Conservation (phyloP, 129 eudicot species). For the Gnaphalium uliginosum region DNA sequence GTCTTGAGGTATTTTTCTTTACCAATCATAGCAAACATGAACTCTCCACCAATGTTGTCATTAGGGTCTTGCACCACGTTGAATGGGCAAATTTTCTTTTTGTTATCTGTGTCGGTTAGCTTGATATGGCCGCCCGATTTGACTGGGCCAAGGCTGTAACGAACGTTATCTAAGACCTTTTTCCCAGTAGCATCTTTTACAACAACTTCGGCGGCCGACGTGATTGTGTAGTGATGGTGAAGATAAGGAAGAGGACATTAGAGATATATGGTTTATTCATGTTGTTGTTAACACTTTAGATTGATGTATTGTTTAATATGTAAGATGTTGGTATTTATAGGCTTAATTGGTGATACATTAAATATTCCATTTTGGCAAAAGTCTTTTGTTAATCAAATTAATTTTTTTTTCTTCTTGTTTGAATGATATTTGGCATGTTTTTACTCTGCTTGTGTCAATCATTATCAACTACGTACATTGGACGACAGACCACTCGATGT, state of each 20-base stretch:
- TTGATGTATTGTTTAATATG: not conserved
- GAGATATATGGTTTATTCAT: constrained; percentile 5
- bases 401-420: not conserved
- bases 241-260: not conserved
- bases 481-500: no score
- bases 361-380: not conserved
- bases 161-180: constrained; percentile 11
- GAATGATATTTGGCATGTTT: not conserved
- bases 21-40: not conserved
- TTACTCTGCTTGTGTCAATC: not conserved
- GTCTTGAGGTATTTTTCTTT: constrained; percentile 19
- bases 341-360: not conserved
- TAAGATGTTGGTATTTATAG: not conserved
- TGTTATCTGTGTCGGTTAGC: constrained; percentile 20
- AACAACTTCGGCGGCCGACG: not conserved
- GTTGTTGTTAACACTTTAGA: not conserved
- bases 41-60: not conserved
- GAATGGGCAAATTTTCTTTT: constrained; percentile 2
- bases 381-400: not conserved
- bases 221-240: not conserved
- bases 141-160: constrained; percentile 18
- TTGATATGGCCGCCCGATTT: constrained; percentile 14
- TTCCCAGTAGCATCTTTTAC: constrained; percentile 5
- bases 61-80: constrained; percentile 16
- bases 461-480: not conserved